Evolutionary conservation across 1,139 yeast genomes (phyloP).

Genomic region (Hyphopichia khmerensis): DNA sequence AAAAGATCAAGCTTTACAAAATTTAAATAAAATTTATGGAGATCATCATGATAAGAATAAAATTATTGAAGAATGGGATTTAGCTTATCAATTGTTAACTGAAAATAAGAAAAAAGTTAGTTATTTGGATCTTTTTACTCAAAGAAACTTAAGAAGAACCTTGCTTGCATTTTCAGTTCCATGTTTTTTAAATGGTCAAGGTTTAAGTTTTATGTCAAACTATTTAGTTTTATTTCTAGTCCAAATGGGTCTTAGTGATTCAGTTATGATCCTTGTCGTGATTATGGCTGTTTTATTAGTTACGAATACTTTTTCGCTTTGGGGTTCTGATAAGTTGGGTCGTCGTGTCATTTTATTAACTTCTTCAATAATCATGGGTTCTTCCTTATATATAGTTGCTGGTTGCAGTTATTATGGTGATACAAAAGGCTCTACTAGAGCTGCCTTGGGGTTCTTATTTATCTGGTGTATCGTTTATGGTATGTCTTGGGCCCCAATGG

Average conservation of each 20-base stretch:
- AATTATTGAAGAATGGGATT: neutral
- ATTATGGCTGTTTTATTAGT: constrained; percentile 6
- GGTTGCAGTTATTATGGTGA: constrained; percentile 5
- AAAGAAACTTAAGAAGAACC: constrained; percentile 7
- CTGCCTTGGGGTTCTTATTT: constrained; percentile 6
- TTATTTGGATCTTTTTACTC: constrained; percentile 6
- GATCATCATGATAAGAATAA: neutral
- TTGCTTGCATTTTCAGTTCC: constrained; percentile 6
- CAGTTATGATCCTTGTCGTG: constrained; percentile 6
- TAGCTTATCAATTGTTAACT: constrained; percentile 2
- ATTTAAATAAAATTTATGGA: constrained; percentile 3
- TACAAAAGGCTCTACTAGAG: constrained; percentile 1
- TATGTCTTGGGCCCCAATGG: constrained; percentile 7
- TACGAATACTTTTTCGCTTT: constrained; percentile 7
- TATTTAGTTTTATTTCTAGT: constrained; percentile 7
- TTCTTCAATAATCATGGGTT: constrained; percentile 65
- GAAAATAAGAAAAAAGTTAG: constrained; percentile 3
- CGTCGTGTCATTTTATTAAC: constrained; percentile 63
- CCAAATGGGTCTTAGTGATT: constrained; percentile 4
- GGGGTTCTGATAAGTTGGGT: constrained; percentile 47
- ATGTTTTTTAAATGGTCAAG: constrained; percentile 8
- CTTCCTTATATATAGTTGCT: constrained; percentile 16
- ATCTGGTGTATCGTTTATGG: constrained; percentile 8
- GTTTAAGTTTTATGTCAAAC: constrained; percentile 7
- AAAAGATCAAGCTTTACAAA: constrained; percentile 23